A percentile compares a stretch with the other conserved stretches of the same genome.
Evolutionary conservation across 2,329 filamentous ascomycete species (phyloP).

Genomic region (Botrytis deweyae): DNA sequence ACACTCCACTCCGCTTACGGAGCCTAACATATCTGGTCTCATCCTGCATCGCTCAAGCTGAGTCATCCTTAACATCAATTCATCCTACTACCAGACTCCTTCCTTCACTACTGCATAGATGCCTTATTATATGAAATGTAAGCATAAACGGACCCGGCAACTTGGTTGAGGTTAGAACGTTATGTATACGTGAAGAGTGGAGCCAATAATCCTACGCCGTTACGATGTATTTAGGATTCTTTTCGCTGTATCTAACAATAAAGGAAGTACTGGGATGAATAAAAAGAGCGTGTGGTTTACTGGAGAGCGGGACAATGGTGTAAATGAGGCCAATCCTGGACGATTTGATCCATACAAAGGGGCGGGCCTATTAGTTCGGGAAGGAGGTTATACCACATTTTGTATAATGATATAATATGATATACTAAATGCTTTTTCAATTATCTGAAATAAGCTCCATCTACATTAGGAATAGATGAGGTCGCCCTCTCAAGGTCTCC

Average conservation of each 20-base stretch:
- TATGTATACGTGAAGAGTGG: neutral
- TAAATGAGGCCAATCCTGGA: neutral
- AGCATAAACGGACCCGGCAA: conserved; percentile 7
- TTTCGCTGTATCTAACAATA: neutral
- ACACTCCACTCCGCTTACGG: conserved; percentile 5
- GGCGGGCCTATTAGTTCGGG: neutral
- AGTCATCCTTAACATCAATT: neutral
- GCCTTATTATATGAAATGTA: neutral
- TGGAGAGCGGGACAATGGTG: neutral
- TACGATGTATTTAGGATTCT: neutral
- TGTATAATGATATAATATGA: neutral
- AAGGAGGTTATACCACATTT: neutral
- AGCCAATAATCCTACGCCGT: conserved; percentile 7
- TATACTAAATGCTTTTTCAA: neutral
- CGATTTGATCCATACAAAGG: neutral
- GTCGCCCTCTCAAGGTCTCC: neutral
- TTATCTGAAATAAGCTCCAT: neutral
- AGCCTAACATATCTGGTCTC: neutral
- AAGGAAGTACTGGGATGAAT: neutral
- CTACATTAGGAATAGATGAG: neutral
- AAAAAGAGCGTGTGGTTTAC: neutral
- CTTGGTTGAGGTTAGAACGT: conserved; percentile 13
- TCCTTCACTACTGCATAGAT: neutral
- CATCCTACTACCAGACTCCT: neutral
- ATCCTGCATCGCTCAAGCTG: neutral